Evolutionary conservation across 2,329 filamentous ascomycete species (phyloP).

Genomic region (Didymosphaeria variabile): DNA sequence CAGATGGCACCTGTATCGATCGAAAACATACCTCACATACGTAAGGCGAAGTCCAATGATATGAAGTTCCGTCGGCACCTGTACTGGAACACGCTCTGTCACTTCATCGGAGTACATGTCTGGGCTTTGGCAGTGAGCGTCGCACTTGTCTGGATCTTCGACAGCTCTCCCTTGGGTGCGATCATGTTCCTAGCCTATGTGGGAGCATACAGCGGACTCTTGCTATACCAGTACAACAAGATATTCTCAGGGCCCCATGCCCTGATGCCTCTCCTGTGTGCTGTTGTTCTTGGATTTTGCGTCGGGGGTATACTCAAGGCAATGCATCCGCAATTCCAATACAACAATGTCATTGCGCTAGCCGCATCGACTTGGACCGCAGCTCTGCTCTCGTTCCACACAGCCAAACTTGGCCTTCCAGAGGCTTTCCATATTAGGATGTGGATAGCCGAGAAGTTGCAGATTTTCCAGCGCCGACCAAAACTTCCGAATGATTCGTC

Average conservation of each 20-base stretch:
- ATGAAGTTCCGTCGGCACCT: constrained; percentile 57
- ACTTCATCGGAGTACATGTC: constrained; percentile 61
- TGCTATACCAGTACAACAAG: constrained; percentile 61
- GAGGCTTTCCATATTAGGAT: constrained; percentile 37
- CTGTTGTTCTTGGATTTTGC: constrained; percentile 57
- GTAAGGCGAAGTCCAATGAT: constrained; percentile 56
- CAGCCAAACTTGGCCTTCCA: constrained; percentile 60
- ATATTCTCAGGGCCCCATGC: constrained; percentile 62
- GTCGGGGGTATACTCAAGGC: constrained; percentile 57
- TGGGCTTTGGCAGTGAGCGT: constrained; percentile 63
- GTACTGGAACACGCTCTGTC: constrained; percentile 61
- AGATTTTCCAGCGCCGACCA: constrained; percentile 20
- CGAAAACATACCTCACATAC: constrained; percentile 53
- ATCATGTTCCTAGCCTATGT: constrained; percentile 62
- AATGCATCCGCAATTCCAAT: constrained; percentile 53
- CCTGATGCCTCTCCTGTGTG: constrained; percentile 58
- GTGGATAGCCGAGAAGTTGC: constrained; percentile 40
- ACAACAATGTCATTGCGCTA: constrained; percentile 59
- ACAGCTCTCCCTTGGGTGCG: constrained; percentile 52
- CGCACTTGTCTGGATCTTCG: constrained; percentile 63
- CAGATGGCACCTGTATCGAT: constrained; percentile 54
- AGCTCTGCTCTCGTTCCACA: constrained; percentile 59
- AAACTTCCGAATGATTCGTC: constrained; percentile 26
- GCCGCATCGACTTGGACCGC: constrained; percentile 62
- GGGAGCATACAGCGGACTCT: constrained; percentile 60